phyloP scores from a whole-genome alignment of 2,329 filamentous ascomycete species.

The Neophaeococcomyces aloes region DNA sequence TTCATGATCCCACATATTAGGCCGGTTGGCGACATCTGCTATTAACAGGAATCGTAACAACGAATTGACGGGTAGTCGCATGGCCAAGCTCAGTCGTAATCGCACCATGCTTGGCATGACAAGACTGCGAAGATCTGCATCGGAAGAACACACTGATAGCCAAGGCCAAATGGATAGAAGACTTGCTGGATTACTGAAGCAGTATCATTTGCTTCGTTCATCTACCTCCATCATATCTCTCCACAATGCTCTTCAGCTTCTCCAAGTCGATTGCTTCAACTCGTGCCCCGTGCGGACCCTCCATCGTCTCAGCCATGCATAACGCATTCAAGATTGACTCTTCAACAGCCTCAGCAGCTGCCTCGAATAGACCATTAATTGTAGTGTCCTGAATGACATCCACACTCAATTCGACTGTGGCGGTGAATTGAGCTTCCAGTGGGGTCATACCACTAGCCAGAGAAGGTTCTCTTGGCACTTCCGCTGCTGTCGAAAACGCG shows the following conservation, averaged over 20 bases:
- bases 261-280: conserved; percentile 43
- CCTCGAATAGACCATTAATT: conserved; percentile 53
- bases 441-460: conserved; percentile 19
- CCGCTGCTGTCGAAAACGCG: conserved; percentile 53
- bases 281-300: conserved; percentile 40
- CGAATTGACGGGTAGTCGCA: too few relatives aligned
- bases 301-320: conserved; percentile 51
- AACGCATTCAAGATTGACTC: conserved; percentile 57
- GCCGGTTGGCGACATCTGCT: too few relatives aligned
- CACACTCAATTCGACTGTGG: conserved; percentile 34
- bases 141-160: too few relatives aligned
- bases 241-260: conserved; percentile 38
- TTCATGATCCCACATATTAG: too few relatives aligned
- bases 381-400: conserved; percentile 47
- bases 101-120: too few relatives aligned
- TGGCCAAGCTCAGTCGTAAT: too few relatives aligned
- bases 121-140: too few relatives aligned
- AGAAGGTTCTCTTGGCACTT: conserved; percentile 36
- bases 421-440: conserved; percentile 21
- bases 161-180: too few relatives aligned
- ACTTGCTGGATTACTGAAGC: too few relatives aligned
- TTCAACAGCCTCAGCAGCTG: conserved; percentile 51
- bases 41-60: too few relatives aligned
- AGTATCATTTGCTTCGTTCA: background rate
- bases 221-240: conserved; percentile 19